These are phyloP conservation scores for Sclerotinia subarctica DNA, from an alignment of 2,329 filamentous ascomycete genomes.

Conservation along the genomic window DNA sequence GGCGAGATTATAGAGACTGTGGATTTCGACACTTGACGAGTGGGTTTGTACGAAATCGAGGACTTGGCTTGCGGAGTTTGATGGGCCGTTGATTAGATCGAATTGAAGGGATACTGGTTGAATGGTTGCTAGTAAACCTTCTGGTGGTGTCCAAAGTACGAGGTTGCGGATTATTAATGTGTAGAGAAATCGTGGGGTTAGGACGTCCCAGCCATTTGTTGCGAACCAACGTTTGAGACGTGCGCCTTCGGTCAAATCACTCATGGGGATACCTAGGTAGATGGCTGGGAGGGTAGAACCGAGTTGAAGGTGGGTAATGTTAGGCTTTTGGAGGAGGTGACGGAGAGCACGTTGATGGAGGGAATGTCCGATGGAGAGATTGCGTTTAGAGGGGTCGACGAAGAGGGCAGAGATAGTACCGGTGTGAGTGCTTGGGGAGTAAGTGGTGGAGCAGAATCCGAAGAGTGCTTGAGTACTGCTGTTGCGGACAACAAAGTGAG, in stretches of 20 bases:
- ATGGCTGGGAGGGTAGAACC: slow-evolving; percentile 80
- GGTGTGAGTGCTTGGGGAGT: slow-evolving; percentile 52
- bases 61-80: slow-evolving; percentile 54
- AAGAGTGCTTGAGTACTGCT: slow-evolving; percentile 89
- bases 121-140: slow-evolving; percentile 57
- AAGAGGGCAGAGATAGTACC: slow-evolving; percentile 83
- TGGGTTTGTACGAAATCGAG: slow-evolving; percentile 56
- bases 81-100: slow-evolving; percentile 62
- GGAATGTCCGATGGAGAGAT: slow-evolving; percentile 85
- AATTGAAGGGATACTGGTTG: slow-evolving; percentile 53
- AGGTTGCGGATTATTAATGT: slow-evolving; percentile 61
- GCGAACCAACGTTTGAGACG: slow-evolving; percentile 72
- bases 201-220: slow-evolving; percentile 83
- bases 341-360: slow-evolving; percentile 83
- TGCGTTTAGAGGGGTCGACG: slow-evolving; percentile 81
- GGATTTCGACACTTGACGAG: slow-evolving; percentile 59
- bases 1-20: slow-evolving; percentile 64
- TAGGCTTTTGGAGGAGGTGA: slow-evolving; percentile 64
- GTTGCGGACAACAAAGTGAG: slow-evolving; percentile 90
- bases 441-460: slow-evolving; percentile 89
- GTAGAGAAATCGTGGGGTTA: slow-evolving; percentile 59
- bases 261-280: slow-evolving; percentile 79
- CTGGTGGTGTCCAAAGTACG: slow-evolving; percentile 57
- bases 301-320: slow-evolving; percentile 58
- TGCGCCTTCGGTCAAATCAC: slow-evolving; percentile 48